Percentiles rank a stretch among this genome's conserved stretches.
These are phyloP conservation scores for Calocybe indica DNA, from an alignment of 768 basidiomycete species.

Conservation along the genomic window DNA sequence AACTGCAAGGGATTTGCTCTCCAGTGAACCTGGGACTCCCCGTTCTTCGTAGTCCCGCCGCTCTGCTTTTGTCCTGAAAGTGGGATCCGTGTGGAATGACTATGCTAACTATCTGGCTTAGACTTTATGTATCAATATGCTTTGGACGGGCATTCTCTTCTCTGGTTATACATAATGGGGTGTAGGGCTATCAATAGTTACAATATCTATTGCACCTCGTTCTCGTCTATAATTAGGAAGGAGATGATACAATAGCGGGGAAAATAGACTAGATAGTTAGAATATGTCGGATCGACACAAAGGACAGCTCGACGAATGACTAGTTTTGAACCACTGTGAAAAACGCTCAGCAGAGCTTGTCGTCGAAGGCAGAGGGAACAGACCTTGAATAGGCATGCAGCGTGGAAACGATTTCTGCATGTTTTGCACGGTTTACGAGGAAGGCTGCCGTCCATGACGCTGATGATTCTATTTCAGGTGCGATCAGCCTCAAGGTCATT, in stretches of 20 bases:
- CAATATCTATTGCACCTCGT: too few relatives aligned
- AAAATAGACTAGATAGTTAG: slow-evolving; percentile 15
- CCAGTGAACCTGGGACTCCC: too few relatives aligned
- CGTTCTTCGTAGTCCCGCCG: too few relatives aligned
- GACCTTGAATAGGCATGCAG: slow-evolving; percentile 86
- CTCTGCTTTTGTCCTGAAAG: too few relatives aligned
- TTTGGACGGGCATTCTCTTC: too few relatives aligned
- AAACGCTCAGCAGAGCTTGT: slow-evolving; percentile 5
- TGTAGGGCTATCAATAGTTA: too few relatives aligned
- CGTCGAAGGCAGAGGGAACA: neutral
- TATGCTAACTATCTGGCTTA: too few relatives aligned
- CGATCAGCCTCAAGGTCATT: neutral
- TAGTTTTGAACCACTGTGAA: slow-evolving; percentile 79
- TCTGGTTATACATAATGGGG: too few relatives aligned
- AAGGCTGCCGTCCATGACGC: slow-evolving; percentile 79
- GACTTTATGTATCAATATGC: too few relatives aligned
- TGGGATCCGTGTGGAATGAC: too few relatives aligned
- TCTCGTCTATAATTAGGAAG: too few relatives aligned
- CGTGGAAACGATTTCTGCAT: slow-evolving; percentile 92
- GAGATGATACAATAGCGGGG: neutral
- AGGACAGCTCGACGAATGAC: slow-evolving; percentile 88
- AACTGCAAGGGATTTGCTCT: slow-evolving; percentile 11
- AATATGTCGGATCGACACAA: slow-evolving; percentile 84
- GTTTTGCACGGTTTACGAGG: slow-evolving; percentile 91
- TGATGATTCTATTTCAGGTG: slow-evolving; percentile 64